Evolutionary conservation across 805 yeast genomes (phyloP).

Genomic region (Ogataea methylovora): DNA sequence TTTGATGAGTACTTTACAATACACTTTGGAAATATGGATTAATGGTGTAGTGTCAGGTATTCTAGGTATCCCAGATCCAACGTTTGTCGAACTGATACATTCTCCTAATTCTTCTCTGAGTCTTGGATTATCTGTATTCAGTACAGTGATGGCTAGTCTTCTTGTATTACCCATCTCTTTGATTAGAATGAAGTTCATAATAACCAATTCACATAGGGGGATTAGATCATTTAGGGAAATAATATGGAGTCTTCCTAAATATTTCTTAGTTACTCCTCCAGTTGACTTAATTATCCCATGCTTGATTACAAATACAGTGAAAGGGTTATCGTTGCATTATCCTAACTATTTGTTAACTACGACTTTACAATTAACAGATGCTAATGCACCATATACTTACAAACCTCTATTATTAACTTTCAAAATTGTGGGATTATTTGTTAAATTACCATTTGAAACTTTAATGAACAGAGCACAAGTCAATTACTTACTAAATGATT

Average conservation of each 20-base stretch:
- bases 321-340: slow-evolving; percentile 20
- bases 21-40: slow-evolving; percentile 84
- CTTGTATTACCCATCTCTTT: slow-evolving; percentile 75
- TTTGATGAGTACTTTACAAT: slow-evolving; percentile 63
- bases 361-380: slow-evolving; percentile 59
- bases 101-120: slow-evolving; percentile 69
- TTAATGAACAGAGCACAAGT: slow-evolving; percentile 79
- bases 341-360: slow-evolving; percentile 52
- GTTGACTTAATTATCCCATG: slow-evolving; percentile 59
- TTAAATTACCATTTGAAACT: slow-evolving; percentile 84
- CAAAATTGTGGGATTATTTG: slow-evolving; percentile 60
- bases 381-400: slow-evolving; percentile 53
- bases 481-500: slow-evolving; percentile 40
- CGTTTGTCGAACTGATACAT: slow-evolving; percentile 73
- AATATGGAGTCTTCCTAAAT: slow-evolving; percentile 39
- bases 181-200: slow-evolving; percentile 68
- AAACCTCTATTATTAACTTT: slow-evolving; percentile 51
- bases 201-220: slow-evolving; percentile 38
- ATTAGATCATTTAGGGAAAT: slow-evolving; percentile 68
- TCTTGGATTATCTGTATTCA: slow-evolving; percentile 58
- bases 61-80: slow-evolving; percentile 80
- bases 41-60: slow-evolving; percentile 82
- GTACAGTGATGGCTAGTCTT: slow-evolving; percentile 66
- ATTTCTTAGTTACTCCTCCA: slow-evolving; percentile 43
- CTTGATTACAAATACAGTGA: slow-evolving; percentile 24